Percentiles rank a stretch among this genome's conserved stretches.
phyloP scores from a whole-genome alignment of 495 filamentous ascomycete genomes.

The Daldinia bambusicola region DNA sequence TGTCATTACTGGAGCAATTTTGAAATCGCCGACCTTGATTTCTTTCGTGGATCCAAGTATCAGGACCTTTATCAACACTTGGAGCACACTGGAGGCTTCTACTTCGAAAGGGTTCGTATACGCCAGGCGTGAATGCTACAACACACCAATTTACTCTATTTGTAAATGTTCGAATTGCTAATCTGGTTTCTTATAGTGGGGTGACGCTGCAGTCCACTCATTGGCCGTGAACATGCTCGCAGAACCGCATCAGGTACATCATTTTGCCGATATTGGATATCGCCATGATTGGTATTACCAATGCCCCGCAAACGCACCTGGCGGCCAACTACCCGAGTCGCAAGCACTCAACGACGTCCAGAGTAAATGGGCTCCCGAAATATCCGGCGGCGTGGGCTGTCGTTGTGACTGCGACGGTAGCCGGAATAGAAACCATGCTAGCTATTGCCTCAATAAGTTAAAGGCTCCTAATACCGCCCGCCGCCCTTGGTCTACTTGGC shows the following conservation, averaged over 20 bases:
- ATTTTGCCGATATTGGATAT: constrained; percentile 65
- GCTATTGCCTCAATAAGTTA: constrained; percentile 50
- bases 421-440: constrained; percentile 47
- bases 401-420: constrained; percentile 58
- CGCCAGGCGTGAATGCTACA: neutral
- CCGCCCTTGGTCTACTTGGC: constrained; percentile 44
- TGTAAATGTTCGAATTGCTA: neutral
- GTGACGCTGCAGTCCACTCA: constrained; percentile 65
- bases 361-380: constrained; percentile 48
- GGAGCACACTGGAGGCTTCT: constrained; percentile 62
- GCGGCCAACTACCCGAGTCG: constrained; percentile 51
- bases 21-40: constrained; percentile 65
- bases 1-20: constrained; percentile 71
- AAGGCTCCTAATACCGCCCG: constrained; percentile 51
- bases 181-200: constrained; percentile 53
- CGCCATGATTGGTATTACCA: constrained; percentile 61
- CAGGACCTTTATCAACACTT: constrained; percentile 60
- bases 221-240: constrained; percentile 63
- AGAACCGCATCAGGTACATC: constrained; percentile 60
- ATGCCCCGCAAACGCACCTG: constrained; percentile 58
- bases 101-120: constrained; percentile 59
- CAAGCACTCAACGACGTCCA: constrained; percentile 43
- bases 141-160: neutral
- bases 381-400: constrained; percentile 54
- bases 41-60: constrained; percentile 61